phyloP scores from a whole-genome alignment of 1,284 basidiomycete genomes.

The Volvariella surrecta region DNA sequence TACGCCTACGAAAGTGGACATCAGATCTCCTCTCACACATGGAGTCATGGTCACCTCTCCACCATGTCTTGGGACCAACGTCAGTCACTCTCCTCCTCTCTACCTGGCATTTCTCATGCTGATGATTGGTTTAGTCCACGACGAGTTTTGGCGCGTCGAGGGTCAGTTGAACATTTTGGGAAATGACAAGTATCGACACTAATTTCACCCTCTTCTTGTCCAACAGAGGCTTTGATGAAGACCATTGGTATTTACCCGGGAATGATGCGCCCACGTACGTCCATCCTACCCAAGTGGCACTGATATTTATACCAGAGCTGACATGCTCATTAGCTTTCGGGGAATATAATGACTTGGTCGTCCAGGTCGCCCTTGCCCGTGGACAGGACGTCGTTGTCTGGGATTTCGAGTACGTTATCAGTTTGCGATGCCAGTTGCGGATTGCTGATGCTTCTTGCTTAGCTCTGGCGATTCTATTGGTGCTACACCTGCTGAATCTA shows the following conservation, averaged over 20 bases:
- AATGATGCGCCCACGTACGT: conserved; percentile 37
- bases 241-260: conserved; percentile 39
- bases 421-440: no score
- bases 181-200: neutral
- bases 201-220: neutral
- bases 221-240: conserved; percentile 36
- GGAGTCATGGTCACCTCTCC: conserved; percentile 4
- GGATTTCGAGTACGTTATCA: conserved; percentile 32
- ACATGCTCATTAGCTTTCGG: conserved; percentile 28
- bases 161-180: conserved; percentile 16
- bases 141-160: conserved; percentile 33
- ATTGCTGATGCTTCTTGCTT: neutral
- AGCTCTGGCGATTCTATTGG: conserved; percentile 27
- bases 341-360: conserved; percentile 38
- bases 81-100: neutral
- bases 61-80: conserved; percentile 3
- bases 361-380: conserved; percentile 31
- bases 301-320: neutral
- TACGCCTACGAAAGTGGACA: conserved; percentile 5
- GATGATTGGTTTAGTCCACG: conserved; percentile 19
- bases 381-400: conserved; percentile 29
- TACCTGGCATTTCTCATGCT: conserved; percentile 7
- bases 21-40: conserved; percentile 6
- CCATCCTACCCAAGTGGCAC: neutral
- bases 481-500: conserved; percentile 19